phyloP scores from a whole-genome alignment of 495 filamentous ascomycete species.

The Schizothecium vesticola region DNA sequence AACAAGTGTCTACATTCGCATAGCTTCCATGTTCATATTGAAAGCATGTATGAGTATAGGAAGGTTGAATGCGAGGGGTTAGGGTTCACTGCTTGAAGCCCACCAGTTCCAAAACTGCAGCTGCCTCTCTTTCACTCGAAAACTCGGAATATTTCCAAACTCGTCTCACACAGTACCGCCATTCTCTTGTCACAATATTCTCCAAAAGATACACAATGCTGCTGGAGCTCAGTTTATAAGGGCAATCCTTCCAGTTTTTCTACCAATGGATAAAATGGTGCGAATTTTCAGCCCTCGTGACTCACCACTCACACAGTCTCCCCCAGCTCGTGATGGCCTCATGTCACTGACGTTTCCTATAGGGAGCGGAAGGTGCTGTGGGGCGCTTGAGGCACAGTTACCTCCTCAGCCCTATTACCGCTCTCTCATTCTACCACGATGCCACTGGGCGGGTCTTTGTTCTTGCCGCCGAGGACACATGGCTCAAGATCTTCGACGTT shows the following conservation, averaged over 20 bases:
- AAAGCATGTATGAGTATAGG: not conserved
- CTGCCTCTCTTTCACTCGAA: not conserved
- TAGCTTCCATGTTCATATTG: not conserved
- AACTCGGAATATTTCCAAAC: not conserved
- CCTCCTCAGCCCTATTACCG: conserved; percentile 53
- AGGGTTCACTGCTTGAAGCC: not conserved
- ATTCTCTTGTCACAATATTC: not conserved
- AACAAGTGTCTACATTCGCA: not conserved
- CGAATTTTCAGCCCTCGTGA: not conserved
- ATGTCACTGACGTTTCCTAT: not conserved
- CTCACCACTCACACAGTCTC: not conserved
- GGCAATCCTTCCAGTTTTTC: not conserved
- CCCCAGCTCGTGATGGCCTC: not conserved
- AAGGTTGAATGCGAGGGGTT: not conserved
- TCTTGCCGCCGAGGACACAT: conserved; percentile 69
- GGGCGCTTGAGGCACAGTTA: conserved; percentile 28
- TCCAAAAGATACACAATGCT: not conserved
- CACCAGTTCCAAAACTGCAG: not conserved
- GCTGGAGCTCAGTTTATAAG: not conserved
- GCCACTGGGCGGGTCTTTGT: conserved; percentile 39
- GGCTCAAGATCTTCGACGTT: conserved; percentile 56
- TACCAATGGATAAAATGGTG: conserved; percentile 10
- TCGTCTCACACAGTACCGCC: not conserved
- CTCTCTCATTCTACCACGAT: conserved; percentile 43
- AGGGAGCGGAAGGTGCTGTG: not conserved